phyloP scores from a whole-genome alignment of 2,329 filamentous ascomycete species.

The Cladophialophora bantiana region DNA sequence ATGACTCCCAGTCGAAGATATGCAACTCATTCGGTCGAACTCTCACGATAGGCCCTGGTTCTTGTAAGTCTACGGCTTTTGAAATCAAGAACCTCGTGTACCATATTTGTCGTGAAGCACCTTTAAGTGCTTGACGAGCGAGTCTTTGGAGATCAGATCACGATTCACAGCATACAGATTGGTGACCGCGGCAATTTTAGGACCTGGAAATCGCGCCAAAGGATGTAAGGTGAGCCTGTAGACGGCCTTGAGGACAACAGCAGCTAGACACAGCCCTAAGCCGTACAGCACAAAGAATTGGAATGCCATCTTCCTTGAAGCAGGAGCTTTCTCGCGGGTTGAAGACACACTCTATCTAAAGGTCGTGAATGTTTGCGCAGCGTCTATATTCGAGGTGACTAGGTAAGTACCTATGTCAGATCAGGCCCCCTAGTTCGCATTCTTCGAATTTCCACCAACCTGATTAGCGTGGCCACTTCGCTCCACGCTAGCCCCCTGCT shows the following conservation, averaged over 20 bases:
- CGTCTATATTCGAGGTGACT: neutral
- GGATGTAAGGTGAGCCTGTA: conserved; percentile 46
- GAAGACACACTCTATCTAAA: neutral
- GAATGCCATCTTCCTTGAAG: neutral
- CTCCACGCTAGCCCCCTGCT: no score
- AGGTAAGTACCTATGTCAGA: neutral
- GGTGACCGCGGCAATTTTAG: conserved; percentile 44
- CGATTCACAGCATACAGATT: conserved; percentile 43
- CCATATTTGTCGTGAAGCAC: conserved; percentile 47
- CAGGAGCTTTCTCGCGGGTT: neutral
- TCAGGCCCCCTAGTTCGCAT: neutral
- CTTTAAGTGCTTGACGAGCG: conserved; percentile 46
- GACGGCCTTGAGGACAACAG: conserved; percentile 17
- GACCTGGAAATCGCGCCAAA: conserved; percentile 47
- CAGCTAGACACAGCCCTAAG: neutral
- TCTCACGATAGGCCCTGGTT: conserved; percentile 39
- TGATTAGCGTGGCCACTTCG: neutral
- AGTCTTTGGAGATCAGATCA: conserved; percentile 42
- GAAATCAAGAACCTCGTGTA: conserved; percentile 27
- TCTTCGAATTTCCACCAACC: neutral
- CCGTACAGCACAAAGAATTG: neutral
- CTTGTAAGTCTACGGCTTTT: neutral
- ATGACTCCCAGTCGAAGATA: conserved; percentile 26
- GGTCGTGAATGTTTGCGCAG: neutral
- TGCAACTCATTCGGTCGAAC: conserved; percentile 33